These are phyloP conservation scores for Polytrichum commune DNA, from an alignment of 225 moss, liverwort and hornwort genomes.

Conservation along the genomic window DNA sequence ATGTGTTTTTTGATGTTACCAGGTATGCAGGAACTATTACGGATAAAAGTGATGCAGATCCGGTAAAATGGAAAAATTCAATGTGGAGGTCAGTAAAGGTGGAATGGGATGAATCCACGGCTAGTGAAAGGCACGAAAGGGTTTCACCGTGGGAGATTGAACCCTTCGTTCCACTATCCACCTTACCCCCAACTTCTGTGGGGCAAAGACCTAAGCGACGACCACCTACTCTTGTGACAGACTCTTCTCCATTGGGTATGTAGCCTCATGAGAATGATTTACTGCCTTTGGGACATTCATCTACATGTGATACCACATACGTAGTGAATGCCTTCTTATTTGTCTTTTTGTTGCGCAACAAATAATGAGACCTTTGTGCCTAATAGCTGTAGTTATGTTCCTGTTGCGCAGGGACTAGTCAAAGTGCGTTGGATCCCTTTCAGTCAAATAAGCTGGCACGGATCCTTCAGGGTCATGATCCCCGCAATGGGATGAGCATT, in stretches of 20 bases:
- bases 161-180: slow-evolving; percentile 37
- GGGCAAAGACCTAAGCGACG: slow-evolving; percentile 42
- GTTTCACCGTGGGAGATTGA: slow-evolving; percentile 84
- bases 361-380: too few species aligned
- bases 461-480: slow-evolving; percentile 25
- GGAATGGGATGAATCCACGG: slow-evolving; percentile 69
- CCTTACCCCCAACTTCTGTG: slow-evolving; percentile 27
- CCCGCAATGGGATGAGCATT: slow-evolving; percentile 18
- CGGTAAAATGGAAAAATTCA: slow-evolving; percentile 56
- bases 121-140: slow-evolving; percentile 70
- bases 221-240: slow-evolving; percentile 47
- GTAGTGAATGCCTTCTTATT: too few species aligned
- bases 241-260: slow-evolving; percentile 33
- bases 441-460: slow-evolving; percentile 46
- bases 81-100: slow-evolving; percentile 76
- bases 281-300: too few species aligned
- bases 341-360: too few species aligned
- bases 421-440: slow-evolving; percentile 32
- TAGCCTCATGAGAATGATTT: not conserved
- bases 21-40: slow-evolving; percentile 73
- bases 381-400: too few species aligned
- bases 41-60: slow-evolving; percentile 52
- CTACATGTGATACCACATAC: too few species aligned
- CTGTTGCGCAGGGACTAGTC: slow-evolving; percentile 28
- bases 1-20: slow-evolving; percentile 1